These are phyloP conservation scores for Trametes meyenii DNA, from an alignment of 768 basidiomycete genomes.

Conservation along the genomic window DNA sequence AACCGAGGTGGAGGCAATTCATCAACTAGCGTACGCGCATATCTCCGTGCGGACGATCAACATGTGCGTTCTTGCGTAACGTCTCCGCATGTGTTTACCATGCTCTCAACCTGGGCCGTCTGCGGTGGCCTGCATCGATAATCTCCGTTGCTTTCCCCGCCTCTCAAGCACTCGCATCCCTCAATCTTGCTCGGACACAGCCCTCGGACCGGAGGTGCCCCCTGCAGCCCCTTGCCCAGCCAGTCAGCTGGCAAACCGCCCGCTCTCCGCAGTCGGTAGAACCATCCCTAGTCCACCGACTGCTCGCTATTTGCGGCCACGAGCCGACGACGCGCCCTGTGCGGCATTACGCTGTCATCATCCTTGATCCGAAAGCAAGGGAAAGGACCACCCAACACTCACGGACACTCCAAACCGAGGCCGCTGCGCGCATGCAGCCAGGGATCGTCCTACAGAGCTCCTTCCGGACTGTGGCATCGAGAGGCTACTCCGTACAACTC, in stretches of 20 bases:
- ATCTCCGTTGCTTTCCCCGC: constrained; percentile 13
- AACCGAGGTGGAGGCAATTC: constrained; percentile 12
- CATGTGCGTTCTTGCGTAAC: constrained; percentile 9
- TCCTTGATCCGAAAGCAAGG: constrained; percentile 6
- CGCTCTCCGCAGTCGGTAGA: not conserved
- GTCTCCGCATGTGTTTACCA: constrained; percentile 18
- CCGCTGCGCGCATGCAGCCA: no score
- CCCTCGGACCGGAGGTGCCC: not conserved
- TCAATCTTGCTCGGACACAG: not conserved
- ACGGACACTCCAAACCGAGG: not conserved
- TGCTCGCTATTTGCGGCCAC: constrained; percentile 1
- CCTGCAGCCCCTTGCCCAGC: not conserved
- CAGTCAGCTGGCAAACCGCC: not conserved
- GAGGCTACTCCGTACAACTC: no score
- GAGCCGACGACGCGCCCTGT: not conserved
- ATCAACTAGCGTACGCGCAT: constrained; percentile 4
- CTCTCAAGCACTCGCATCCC: not conserved
- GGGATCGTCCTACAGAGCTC: no score
- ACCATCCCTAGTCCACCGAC: not conserved
- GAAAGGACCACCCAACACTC: not conserved
- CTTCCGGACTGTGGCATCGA: no score
- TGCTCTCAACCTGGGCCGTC: not conserved
- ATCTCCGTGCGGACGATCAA: constrained; percentile 17
- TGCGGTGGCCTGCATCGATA: not conserved
- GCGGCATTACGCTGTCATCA: not conserved